Evolutionary conservation across 2,329 filamentous ascomycete species (phyloP), one percentile per base, ranked within the genome.

Genomic region (Trichoderma polysporum): DNA sequence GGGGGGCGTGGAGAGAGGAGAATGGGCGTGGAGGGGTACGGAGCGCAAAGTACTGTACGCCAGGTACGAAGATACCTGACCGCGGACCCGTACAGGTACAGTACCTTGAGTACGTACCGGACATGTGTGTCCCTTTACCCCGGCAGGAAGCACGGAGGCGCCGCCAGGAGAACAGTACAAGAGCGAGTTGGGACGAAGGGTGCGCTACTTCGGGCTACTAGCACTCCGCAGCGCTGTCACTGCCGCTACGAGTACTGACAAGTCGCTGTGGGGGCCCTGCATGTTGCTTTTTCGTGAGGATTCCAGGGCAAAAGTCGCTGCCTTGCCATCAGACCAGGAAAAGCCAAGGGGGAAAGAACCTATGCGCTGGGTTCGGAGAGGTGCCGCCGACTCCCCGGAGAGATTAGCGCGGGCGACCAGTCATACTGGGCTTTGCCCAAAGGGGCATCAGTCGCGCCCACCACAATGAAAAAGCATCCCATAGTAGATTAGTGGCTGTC

Each of bases 291-390:
- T 47, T 59, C 19, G 41, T 22, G 45, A 57, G 41, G 63, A 66
- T 59, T 66, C 54, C 63, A 66, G 63, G 63, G 63, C 63, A 57
- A 53, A 62, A 41, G 19, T 37, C 37, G 61, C 66, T 60, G 57
- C 25, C 65, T 27, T 62, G 66, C 53, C 49, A n/a, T 31, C 33
- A 33, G 33, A 52, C n/a, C 35, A 39, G 27, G 27, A 62, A 37
- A 52, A 39, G 37, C 50, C 50, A 68, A 41, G 37, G 25, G 31
- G 19, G 31, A 57, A n/a, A 47, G 41, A 57, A 22, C 52, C 66
- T 65, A 52, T 67, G 33, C 33, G 60, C 66, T 68, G 47, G n/a
- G 65, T 39, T 56, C 45, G 63, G 63, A 57, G 65, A 67, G 58
- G 41, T 58, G 62, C 63, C 66, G 58, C 52, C 53, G 60, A 53